Evolutionary conservation across 2,329 filamentous ascomycete genomes (phyloP), one percentile per base, ranked within the genome.

Genomic region (Aschersonia sp.): DNA sequence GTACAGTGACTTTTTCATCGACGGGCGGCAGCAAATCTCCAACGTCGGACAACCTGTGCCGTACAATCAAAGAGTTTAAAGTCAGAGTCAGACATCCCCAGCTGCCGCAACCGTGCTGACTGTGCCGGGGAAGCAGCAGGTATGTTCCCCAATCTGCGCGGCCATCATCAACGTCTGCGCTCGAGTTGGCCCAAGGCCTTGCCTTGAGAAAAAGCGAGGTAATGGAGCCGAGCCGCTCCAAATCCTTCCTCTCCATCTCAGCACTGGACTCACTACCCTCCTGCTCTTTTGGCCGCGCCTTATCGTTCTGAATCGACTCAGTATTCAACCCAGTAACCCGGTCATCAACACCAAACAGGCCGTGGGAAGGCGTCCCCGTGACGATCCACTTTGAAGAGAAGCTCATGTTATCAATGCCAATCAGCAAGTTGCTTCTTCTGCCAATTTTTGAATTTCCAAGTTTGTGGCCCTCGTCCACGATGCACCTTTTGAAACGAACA

Each of bases 401-500:
- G 9, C 72, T 65, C n/a, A 83, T 60, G 10, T 60, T 60, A 14
- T 80, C 72, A 1, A 81, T 61, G 2, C 71, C 68, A 2, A 67
- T 58, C 22, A 77, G 65, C 5, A 79, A 56, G 41, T 74, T 70
- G 43, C 79, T 87, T 54, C 71, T 77, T 46, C 68, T 69, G 8
- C 68, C 67, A 5, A 64, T 62, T 2, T 65, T 73, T 1, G 76
- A 76, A 39, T 84, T 83, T 0, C 87, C 86, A 49, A 95, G 81
- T 50, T 77, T 84, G 60, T 95, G 88, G 0, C 90, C 90, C 69
- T 95, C 90, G 53, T 97, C 90, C 14, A 94, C 83, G 43, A 97
- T 89, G 44, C 94, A 81, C 1, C 90, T 76, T 56, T 95, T 82
- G 74, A 90, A 95, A 55, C 87, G 87, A 4, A 95, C 63, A 6